Evolutionary conservation across 441 rosid species (phyloP), one percentile per base, ranked within the genome.

Genomic region (Biscutella laevigata): DNA sequence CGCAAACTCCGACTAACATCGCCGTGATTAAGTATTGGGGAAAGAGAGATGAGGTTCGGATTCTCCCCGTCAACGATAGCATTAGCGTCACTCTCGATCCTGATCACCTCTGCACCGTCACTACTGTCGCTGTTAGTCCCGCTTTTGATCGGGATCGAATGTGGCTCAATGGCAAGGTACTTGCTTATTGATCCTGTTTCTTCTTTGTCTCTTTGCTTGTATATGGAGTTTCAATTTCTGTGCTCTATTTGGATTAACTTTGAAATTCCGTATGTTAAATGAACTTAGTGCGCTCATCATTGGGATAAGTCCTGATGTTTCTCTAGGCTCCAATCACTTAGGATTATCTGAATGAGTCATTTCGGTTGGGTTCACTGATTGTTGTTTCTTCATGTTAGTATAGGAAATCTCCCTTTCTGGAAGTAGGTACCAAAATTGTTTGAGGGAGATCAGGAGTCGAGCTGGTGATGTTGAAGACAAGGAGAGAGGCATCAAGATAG

Each of bases 161-260:
- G 97, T 86, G 97, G 95, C 95, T 88, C 61, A 88, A 88, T 50
- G 95, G 88, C 61, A 78, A 86, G 86, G 95, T 88, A 57, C 3
- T 10, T 21, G 34, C n/a, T n/a, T n/a, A n/a, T n/a, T n/a, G n/a
- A n/a, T n/a, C n/a, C n/a, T n/a, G n/a, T n/a, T n/a, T n/a, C n/a
- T n/a, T n/a, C n/a, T n/a, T n/a, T n/a, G n/a, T n/a, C n/a, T n/a
- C n/a, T n/a, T n/a, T n/a, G n/a, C n/a, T n/a, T n/a, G n/a, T n/a
- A n/a, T n/a, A n/a, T n/a, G n/a, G n/a, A n/a, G n/a, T n/a, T n/a
- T n/a, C n/a, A n/a, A n/a, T n/a, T n/a, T n/a, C n/a, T n/a, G n/a
- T n/a, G n/a, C n/a, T n/a, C n/a, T n/a, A n/a, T n/a, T n/a, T n/a
- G n/a, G n/a, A n/a, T n/a, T n/a, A n/a, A n/a, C n/a, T n/a, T n/a